Conservation (phyloP, 1,284 basidiomycete species). For the Farysia itapuensis region DNA sequence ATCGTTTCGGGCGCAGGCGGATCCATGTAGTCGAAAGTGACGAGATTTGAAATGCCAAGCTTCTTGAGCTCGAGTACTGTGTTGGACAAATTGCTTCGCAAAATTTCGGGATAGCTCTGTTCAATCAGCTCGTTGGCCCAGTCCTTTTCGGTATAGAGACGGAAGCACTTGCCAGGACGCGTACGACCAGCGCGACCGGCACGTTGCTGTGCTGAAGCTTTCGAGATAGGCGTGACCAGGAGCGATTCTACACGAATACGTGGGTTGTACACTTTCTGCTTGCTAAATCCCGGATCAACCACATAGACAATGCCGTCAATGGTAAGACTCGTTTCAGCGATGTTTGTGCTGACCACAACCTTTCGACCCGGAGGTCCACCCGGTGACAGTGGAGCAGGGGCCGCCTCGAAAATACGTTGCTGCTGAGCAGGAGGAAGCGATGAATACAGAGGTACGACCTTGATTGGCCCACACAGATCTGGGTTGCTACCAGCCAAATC, state of each 20-base stretch:
- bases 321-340: constrained; percentile 95
- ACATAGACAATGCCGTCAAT: constrained; percentile 99
- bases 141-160: constrained; percentile 95
- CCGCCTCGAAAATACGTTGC: constrained; percentile 88
- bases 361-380: constrained; percentile 85
- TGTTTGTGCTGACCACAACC: constrained; percentile 93
- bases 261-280: constrained; percentile 96
- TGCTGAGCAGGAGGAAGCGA: constrained; percentile 89
- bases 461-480: constrained; percentile 68
- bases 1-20: constrained; percentile 83
- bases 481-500: constrained; percentile 50
- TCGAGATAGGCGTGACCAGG: constrained; percentile 91
- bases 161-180: constrained; percentile 93
- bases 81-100: constrained; percentile 80
- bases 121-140: constrained; percentile 85
- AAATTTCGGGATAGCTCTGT: constrained; percentile 93
- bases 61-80: constrained; percentile 92
- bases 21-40: constrained; percentile 79
- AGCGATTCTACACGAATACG: constrained; percentile 93
- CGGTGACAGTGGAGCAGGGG: constrained; percentile 69
- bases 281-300: constrained; percentile 95
- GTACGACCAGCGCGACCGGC: constrained; percentile 96
- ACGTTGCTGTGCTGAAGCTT: constrained; percentile 92
- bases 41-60: constrained; percentile 69
- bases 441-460: constrained; percentile 90